Evolutionary conservation across 2,329 filamentous ascomycete genomes (phyloP), one percentile per base, ranked within the genome.

Genomic region (Colletotrichum sp.): DNA sequence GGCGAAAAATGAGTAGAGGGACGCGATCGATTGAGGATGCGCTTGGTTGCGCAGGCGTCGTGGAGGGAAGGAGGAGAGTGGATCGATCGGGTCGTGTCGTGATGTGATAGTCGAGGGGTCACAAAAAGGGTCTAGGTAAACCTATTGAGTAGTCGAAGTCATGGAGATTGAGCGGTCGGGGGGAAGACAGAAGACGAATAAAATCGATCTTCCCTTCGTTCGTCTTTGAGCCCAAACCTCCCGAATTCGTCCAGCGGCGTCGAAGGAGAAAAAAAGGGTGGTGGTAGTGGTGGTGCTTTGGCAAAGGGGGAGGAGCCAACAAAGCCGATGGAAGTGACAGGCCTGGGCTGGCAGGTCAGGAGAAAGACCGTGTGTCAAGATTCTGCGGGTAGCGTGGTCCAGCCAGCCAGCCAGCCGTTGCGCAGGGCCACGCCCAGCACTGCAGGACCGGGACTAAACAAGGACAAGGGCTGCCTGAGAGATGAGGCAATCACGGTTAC

Each of bases 321-420:
- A 63, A 68, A 73, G 70, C 32, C 44, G 44, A 52, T 12, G n/a
- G 44, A 57, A 76, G 69, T 71, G 69, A 63, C 69, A 34, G 52
- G 72, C 55, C 72, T 67, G 52, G 72, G 39, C 72, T 67, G 36
- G 71, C 30, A 76, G 55, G 64, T 71, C 72, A 77, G 72, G 75
- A 77, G 71, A 75, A 52, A 71, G 67, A 34, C 65, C 34, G 75
- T 77, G 75, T 77, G 75, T 77, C 75, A 77, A 71, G 75, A 71
- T 67, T 76, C 75, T 75, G 72, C 44, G 44, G 44, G 44, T 77
- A 75, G 71, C 60, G 71, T 36, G 66, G 72, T 74, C 74, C 49
- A 76, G 71, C 26, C 55, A 59, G 59, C 18, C 59, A 32, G 26
- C 28, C 64, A 69, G 73, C 73, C 73, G 73, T 76, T 76, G 66